Conservation (phyloP, 2,329 filamentous ascomycete species). For the Exophiala calicioides region DNA sequence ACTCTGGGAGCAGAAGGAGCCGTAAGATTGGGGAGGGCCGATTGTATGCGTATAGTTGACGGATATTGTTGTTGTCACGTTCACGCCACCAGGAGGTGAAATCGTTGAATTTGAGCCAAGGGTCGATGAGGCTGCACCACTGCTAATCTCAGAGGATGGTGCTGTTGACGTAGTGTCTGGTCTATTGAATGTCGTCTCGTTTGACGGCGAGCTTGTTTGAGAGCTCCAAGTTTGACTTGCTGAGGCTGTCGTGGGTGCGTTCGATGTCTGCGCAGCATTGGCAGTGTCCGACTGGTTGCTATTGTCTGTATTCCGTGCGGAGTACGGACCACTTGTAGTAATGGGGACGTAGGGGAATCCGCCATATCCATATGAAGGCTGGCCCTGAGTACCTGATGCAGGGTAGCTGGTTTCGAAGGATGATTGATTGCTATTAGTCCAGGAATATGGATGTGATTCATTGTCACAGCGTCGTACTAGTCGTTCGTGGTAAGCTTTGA, state of each 20-base stretch:
- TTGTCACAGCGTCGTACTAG: slow-evolving; percentile 23
- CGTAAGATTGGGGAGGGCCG: background rate
- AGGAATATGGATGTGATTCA: slow-evolving; percentile 11
- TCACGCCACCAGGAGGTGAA: background rate
- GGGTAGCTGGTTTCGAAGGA: background rate
- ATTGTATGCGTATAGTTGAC: slow-evolving; percentile 1
- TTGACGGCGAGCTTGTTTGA: background rate
- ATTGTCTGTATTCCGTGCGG: background rate
- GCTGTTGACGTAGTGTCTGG: background rate
- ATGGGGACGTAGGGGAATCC: slow-evolving; percentile 7
- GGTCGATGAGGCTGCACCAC: background rate
- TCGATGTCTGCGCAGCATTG: too few species aligned
- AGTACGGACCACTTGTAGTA: background rate
- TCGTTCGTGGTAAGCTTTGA: slow-evolving; percentile 13
- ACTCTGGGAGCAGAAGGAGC: slow-evolving; percentile 4
- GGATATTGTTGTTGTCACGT: slow-evolving; percentile 1
- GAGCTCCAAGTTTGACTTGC: background rate
- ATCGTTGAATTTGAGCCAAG: slow-evolving; percentile 1
- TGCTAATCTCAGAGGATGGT: background rate
- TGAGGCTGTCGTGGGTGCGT: background rate
- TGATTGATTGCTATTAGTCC: slow-evolving; percentile 14
- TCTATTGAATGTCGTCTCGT: background rate
- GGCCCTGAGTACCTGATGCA: background rate
- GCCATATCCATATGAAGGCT: slow-evolving; percentile 8
- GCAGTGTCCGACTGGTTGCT: too few species aligned